These are phyloP conservation scores for Chaetomium cochliodes DNA, from an alignment of 495 filamentous ascomycete genomes.

Conservation along the genomic window DNA sequence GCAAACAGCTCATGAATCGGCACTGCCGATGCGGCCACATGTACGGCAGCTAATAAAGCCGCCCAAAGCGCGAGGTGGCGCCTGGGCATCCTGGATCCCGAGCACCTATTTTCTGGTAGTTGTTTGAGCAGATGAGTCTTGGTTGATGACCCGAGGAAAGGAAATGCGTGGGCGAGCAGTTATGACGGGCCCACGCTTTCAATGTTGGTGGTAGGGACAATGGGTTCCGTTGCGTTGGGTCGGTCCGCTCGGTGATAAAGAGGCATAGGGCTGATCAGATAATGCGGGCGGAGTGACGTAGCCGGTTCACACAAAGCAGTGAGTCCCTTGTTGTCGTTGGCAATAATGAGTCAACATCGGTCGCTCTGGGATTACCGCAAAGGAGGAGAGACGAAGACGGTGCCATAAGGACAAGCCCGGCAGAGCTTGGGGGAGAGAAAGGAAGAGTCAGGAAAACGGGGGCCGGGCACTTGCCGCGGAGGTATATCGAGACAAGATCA, in stretches of 20 bases:
- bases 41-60: conserved; percentile 35
- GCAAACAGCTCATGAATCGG: conserved; percentile 34
- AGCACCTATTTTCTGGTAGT: not conserved
- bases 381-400: conserved; percentile 7
- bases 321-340: conserved; percentile 8
- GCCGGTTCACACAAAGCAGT: conserved; percentile 15
- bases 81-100: conserved; percentile 22
- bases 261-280: conserved; percentile 1
- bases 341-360: conserved; percentile 7
- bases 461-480: conserved; percentile 8
- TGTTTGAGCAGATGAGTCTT: not conserved
- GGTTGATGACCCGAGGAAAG: not conserved
- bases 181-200: too few species aligned
- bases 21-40: conserved; percentile 35
- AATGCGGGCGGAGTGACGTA: not conserved
- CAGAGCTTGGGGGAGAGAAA: conserved; percentile 5
- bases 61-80: conserved; percentile 25
- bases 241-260: conserved; percentile 4
- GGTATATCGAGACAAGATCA: conserved; percentile 19
- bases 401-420: not conserved
- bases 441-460: not conserved
- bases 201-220: conserved; percentile 4
- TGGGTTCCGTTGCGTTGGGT: conserved; percentile 9
- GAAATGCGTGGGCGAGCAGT: not conserved
- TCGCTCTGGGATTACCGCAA: conserved; percentile 2